Base-by-base conservation (phyloP, 2,329 filamentous ascomycete species). In the Botrytis paeoniae region DNA sequence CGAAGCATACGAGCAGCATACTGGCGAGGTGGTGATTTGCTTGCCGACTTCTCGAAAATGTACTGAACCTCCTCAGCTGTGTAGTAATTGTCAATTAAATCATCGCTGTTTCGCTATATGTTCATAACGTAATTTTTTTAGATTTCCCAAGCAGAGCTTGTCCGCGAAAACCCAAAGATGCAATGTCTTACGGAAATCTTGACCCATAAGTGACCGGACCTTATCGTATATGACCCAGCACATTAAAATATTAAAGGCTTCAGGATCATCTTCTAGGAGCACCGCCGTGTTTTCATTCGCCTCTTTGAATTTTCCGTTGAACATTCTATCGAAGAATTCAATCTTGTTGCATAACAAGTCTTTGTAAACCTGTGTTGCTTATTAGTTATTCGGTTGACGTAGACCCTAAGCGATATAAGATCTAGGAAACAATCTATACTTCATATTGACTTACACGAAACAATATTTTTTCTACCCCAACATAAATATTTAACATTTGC, bases 251-350 rank as follows among this genome's bases (percentile, higher is more conserved):
- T 68, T 63, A 25, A 76, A 75, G 7, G 62, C 29, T 12, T 74
- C 43, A 5, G 61, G 39, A 29, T 72, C 25, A 60, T 75, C 73
- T 45, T 75, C 73, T 12, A 73, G 74, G 41, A 76, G 65, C 3
- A 22, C 43, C 3, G 73, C 74, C 0, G 22, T 54, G 10, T 64
- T 71, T 4, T 66, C 39, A 0, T 16, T 54, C 14, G 74, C 60
- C n/a, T 77, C 71, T 32, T 45, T 57, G 25, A 75, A 76, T 0
- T 51, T 43, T 25, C 69, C 63, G 9, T 62, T 43, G 57, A 75
- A 75, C 73, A 77, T 75, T 51, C 73, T 75, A 16, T 70, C 57
- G 43, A 76, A 77, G 32, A 73, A 77, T 0, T 75, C 73, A 32
- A 77, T 45, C 32, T 74, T 75, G 22, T 70, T 64, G 71, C 71